A percentile compares a stretch with the other conserved stretches of the same genome.
These are phyloP conservation scores for Heliosperma pusillum DNA, from an alignment of 148 eudicot genomes.

Conservation along the genomic window DNA sequence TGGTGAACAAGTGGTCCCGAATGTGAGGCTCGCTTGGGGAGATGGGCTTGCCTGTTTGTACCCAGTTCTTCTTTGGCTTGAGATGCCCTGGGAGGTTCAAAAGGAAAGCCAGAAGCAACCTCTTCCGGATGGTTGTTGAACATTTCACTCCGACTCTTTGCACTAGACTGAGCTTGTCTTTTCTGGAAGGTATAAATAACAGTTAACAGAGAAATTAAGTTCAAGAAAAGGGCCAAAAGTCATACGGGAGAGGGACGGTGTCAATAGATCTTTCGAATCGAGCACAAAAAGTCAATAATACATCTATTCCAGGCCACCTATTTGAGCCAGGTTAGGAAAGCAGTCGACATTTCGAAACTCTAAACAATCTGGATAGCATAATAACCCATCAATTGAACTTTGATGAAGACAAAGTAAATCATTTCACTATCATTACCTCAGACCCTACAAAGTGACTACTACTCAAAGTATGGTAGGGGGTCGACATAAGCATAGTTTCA, in stretches of 20 bases:
- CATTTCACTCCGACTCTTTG: constrained; percentile 92
- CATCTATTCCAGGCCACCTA: not conserved
- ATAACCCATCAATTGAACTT: not conserved
- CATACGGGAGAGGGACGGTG: not conserved
- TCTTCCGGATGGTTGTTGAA: constrained; percentile 87
- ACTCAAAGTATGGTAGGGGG: too few species aligned
- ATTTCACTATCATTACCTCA: too few species aligned
- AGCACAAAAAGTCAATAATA: not conserved
- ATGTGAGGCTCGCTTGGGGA: constrained; percentile 77
- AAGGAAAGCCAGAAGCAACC: constrained; percentile 86
- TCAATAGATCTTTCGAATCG: not conserved
- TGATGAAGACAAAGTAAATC: not conserved
- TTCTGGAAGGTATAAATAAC: constrained; percentile 39
- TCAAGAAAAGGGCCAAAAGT: not conserved
- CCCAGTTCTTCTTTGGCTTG: constrained; percentile 51
- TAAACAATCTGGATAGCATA: not conserved
- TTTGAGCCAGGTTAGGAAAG: not conserved
- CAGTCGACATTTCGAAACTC: not conserved
- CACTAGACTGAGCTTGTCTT: constrained; percentile 56
- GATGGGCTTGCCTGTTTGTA: constrained; percentile 35
- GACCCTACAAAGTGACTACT: too few species aligned
- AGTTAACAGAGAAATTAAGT: not conserved
- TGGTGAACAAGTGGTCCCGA: constrained; percentile 84
- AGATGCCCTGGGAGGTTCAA: constrained; percentile 82
- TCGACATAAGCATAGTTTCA: too few species aligned